phyloP scores from a whole-genome alignment of 441 rosid genomes.

The Eutrema salsugineum region DNA sequence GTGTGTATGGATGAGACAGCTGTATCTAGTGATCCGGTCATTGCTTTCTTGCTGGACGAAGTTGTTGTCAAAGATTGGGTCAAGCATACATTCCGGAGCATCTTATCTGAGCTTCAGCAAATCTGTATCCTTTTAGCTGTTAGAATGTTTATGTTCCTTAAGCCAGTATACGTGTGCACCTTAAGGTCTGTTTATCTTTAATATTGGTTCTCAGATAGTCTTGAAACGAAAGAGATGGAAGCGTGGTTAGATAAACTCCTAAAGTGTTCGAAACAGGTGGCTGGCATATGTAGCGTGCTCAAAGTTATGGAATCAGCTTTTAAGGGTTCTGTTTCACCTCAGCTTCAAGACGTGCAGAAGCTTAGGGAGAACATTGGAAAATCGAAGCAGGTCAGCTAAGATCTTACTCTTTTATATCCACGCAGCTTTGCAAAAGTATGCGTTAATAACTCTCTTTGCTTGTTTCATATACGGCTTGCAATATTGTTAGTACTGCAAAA shows the following conservation, averaged over 20 bases:
- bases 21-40: slow-evolving; percentile 88
- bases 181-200: slow-evolving; percentile 34
- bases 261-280: slow-evolving; percentile 55
- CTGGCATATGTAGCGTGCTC: slow-evolving; percentile 66
- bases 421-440: neutral
- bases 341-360: slow-evolving; percentile 68
- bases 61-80: slow-evolving; percentile 98
- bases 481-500: neutral
- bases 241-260: slow-evolving; percentile 47
- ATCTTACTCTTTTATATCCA: neutral
- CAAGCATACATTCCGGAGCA: slow-evolving; percentile 67
- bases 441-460: neutral
- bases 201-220: slow-evolving; percentile 55
- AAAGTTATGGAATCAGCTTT: slow-evolving; percentile 82
- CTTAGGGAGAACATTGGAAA: slow-evolving; percentile 75
- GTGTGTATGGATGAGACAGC: slow-evolving; percentile 98
- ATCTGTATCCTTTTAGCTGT: slow-evolving; percentile 75
- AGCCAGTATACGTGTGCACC: neutral
- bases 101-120: slow-evolving; percentile 52
- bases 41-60: slow-evolving; percentile 97
- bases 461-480: neutral
- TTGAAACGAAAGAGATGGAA: slow-evolving; percentile 58
- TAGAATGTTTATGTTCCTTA: slow-evolving; percentile 1
- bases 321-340: slow-evolving; percentile 66
- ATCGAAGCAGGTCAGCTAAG: slow-evolving; percentile 76